Conservation (phyloP, 371 early-diverging fungal genomes). For the Cokeromyces recurvatus region DNA sequence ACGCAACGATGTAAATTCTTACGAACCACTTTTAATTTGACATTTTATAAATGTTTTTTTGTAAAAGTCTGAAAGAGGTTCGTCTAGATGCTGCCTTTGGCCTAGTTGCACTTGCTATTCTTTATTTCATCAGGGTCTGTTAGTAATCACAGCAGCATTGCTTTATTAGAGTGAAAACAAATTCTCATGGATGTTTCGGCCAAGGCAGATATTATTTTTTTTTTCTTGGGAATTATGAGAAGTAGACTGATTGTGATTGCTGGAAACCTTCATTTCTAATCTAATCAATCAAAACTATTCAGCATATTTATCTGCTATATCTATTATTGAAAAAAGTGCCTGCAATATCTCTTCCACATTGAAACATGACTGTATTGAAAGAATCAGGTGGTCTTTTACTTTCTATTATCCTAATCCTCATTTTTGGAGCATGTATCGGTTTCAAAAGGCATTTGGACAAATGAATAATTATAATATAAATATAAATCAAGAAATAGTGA, state of each 20-base stretch:
- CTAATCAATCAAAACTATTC: slow-evolving; percentile 16
- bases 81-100: slow-evolving; percentile 57
- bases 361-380: slow-evolving; percentile 35
- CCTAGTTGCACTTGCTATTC: slow-evolving; percentile 25
- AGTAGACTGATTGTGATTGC: slow-evolving; percentile 39
- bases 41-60: too few species aligned
- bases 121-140: too few species aligned
- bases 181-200: too few species aligned
- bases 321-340: too few species aligned
- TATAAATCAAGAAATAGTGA: slow-evolving; percentile 82
- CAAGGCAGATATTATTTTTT: slow-evolving; percentile 34
- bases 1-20: too few species aligned
- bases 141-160: too few species aligned
- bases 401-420: slow-evolving; percentile 62
- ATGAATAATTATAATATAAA: slow-evolving; percentile 48
- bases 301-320: too few species aligned
- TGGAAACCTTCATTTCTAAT: slow-evolving; percentile 32
- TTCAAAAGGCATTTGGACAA: slow-evolving; percentile 65
- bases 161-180: too few species aligned
- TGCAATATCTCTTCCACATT: slow-evolving; percentile 42
- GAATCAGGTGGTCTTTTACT: slow-evolving; percentile 46
- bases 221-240: slow-evolving; percentile 44
- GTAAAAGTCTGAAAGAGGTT: too few species aligned
- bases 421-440: slow-evolving; percentile 84
- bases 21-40: too few species aligned